A percentile compares a stretch with the other conserved stretches of the same genome.
These are phyloP conservation scores for Xylaria sp. DNA, from an alignment of 2,329 filamentous ascomycete species.

Conservation along the genomic window DNA sequence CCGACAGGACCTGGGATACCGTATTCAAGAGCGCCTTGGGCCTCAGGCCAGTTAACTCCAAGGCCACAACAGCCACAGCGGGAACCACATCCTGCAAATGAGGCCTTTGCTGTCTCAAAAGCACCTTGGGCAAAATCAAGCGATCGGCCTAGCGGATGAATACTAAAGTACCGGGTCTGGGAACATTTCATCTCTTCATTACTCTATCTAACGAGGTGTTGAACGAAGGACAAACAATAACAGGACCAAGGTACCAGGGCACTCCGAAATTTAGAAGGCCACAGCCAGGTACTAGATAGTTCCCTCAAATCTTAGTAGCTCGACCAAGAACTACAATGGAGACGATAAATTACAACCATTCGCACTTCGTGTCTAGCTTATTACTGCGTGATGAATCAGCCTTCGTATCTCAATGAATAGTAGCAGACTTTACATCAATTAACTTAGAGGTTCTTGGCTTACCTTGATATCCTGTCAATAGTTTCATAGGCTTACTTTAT, in stretches of 20 bases:
- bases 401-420: not conserved
- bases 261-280: not conserved
- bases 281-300: not conserved
- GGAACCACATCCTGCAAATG: conserved; percentile 38
- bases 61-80: conserved; percentile 39
- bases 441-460: not conserved
- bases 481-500: not conserved
- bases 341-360: not conserved
- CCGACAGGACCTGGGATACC: conserved; percentile 49
- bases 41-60: conserved; percentile 39
- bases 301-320: not conserved
- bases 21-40: conserved; percentile 45
- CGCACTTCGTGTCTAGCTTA: not conserved
- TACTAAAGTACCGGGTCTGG: not conserved
- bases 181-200: not conserved
- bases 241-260: not conserved
- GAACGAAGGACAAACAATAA: not conserved
- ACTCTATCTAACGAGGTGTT: not conserved
- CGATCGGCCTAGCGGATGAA: conserved; percentile 46
- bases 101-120: conserved; percentile 34
- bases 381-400: not conserved
- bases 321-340: not conserved
- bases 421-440: not conserved
- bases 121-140: conserved; percentile 48
- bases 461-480: not conserved